Conservation (phyloP, 352 stramenopile genomes). For the Elongisporangium prolatum region DNA sequence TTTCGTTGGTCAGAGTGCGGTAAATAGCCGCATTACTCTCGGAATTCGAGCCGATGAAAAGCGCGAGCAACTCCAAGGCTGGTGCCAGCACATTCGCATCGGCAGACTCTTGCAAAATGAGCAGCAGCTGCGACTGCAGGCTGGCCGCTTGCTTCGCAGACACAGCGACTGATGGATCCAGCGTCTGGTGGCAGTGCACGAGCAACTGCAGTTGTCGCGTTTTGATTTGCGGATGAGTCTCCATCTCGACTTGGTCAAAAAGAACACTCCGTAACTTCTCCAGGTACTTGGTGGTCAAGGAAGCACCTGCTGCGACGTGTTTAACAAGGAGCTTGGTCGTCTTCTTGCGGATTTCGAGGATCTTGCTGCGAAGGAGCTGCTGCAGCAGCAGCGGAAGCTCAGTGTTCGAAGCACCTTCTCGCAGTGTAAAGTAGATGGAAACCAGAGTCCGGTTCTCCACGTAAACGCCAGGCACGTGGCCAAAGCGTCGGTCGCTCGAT, state of each 20-base stretch:
- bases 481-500: conserved; percentile 1
- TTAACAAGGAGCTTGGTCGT: conserved; percentile 25
- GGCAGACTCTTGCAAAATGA: conserved; percentile 30
- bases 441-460: conserved; percentile 41
- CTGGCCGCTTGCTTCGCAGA: conserved; percentile 9
- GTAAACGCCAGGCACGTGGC: conserved; percentile 28
- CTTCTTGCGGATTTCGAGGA: conserved; percentile 64
- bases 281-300: not conserved
- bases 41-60: conserved; percentile 20
- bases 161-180: conserved; percentile 7
- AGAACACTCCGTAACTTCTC: conserved; percentile 30
- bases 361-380: conserved; percentile 30
- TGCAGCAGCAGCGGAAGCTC: conserved; percentile 15
- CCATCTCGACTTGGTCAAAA: conserved; percentile 39
- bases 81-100: conserved; percentile 52
- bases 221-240: conserved; percentile 66
- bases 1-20: conserved; percentile 28
- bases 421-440: conserved; percentile 35
- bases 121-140: conserved; percentile 16
- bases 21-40: conserved; percentile 1
- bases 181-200: conserved; percentile 25
- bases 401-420: not conserved
- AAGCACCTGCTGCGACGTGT: conserved; percentile 7
- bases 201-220: conserved; percentile 50
- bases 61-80: conserved; percentile 52